Base-by-base conservation (phyloP, 179 eudicot species). In the Silene coronaria region DNA sequence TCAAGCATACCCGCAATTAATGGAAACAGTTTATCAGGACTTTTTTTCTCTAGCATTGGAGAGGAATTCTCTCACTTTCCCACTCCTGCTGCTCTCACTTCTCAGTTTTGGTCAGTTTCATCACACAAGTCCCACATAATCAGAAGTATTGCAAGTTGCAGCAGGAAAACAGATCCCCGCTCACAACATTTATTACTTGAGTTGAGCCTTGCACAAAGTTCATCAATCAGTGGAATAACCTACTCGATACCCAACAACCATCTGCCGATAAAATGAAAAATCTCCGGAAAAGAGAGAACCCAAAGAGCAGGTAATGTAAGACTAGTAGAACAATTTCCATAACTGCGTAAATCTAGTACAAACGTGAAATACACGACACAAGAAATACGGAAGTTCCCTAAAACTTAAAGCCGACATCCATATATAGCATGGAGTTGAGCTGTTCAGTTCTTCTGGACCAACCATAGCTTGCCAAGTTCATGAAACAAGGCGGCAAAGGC, bases 21-120 rank as follows among this genome's bases (percentile, higher is more conserved):
- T 55, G 98, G 98, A 6, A 83, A 94, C 79, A 94, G 98, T 76
- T 83, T 94, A 74, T 82, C 92, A 0, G 96, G 97, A 2, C 88
- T 94, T 58, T 94, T 94, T 87, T 88, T 94, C 79, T 59, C 74
- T 45, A 94, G 98, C 90, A 94, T 94, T 71, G 96, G 94, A n/a
- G 65, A 86, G 27, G 98, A 94, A 84, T 88, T 94, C 34, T 13
- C 48, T 42, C 48, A 42, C 14, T 42, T 42, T 13, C 48, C 48
- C 48, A 42, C 48, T 42, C 48, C 48, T 42, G 13, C 48, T 7
- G 48, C 48, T 9, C 3, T 42, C 13, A 42, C 48, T 42, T 42
- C 48, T 42, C 48, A 42, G 48, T 42, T 42, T 42, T 42, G 48
- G 48, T 42, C 10, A 42, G 48, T 42, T 42, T 42, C 13, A n/a